Evolutionary conservation across 202 grass and related monocot genomes (phyloP), one percentile per base, ranked within the genome.

Genomic region (Elaeis oleifera): DNA sequence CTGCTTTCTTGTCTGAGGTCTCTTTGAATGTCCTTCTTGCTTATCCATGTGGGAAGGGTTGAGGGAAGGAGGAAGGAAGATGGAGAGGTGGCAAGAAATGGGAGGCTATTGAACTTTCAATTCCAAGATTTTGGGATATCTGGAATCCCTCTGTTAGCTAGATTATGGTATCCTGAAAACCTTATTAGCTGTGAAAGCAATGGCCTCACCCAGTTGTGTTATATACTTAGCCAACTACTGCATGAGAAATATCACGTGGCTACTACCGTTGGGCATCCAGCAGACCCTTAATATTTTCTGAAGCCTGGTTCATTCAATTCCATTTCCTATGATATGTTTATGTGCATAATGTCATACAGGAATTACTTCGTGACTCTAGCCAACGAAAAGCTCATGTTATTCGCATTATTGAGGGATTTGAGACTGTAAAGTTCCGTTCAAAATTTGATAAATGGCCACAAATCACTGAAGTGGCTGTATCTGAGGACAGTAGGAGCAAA

Each of bases 401-500:
- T 58, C 86, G 90, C 64, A 54, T 99, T 61, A 79, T 84, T 14
- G 88, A 99, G n/a, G 88, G 94, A 58, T 77, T 78, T 2, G 94
- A 99, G 69, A 89, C 85, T 26, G 72, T 85, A 32, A 56, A 70
- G 58, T 99, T 92, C 72, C 91, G 91, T 65, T 82, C 88, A 70
- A 89, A 86, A 65, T 92, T 99, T 83, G 60, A 67, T 20, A 74
- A 83, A 53, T 94, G 88, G 94, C 69, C 78, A 60, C 78, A 78
- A 16, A 90, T 79, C 44, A 77, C 79, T 78, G 87, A 90, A 24
- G 66, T 90, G 66, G 75, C 60, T 90, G n/a, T 86, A 18, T 74
- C 83, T 62, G 79, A 80, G 76, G 87, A 90, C 57, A 78, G 87
- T 63, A 86, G 87, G 71, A 82, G 87, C 70, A 90, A 90, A 83